phyloP scores from a whole-genome alignment of 2,329 filamentous ascomycete species.

The Fusarium floridanum region DNA sequence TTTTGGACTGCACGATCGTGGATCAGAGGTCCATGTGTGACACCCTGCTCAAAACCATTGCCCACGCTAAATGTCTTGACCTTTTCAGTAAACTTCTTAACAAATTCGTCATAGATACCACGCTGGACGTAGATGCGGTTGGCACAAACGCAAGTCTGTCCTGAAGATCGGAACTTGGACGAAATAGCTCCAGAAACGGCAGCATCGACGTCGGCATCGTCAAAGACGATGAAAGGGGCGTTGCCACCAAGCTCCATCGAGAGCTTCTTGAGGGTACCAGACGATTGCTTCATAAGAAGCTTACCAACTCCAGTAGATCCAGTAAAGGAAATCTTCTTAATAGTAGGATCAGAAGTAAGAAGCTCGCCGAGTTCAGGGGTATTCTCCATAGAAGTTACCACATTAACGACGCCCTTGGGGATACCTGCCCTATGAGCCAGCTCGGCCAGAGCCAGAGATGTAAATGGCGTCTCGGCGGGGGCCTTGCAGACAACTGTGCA shows the following conservation, averaged over 20 bases:
- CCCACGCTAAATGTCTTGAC: constrained; percentile 83
- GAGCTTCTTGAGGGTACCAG: constrained; percentile 83
- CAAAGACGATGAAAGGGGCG: constrained; percentile 96
- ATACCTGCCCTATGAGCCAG: constrained; percentile 89
- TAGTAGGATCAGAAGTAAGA: constrained; percentile 77
- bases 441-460: constrained; percentile 87
- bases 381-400: constrained; percentile 84
- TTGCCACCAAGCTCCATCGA: constrained; percentile 96
- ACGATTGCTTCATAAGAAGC: constrained; percentile 89
- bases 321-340: constrained; percentile 95
- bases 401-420: constrained; percentile 90
- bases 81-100: constrained; percentile 75
- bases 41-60: constrained; percentile 75
- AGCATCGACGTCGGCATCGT: constrained; percentile 89
- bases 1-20: constrained; percentile 86
- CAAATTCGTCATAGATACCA: constrained; percentile 83
- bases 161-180: constrained; percentile 93
- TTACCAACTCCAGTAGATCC: constrained; percentile 79
- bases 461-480: constrained; percentile 92
- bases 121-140: constrained; percentile 86
- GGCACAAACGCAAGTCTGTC: constrained; percentile 94
- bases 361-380: constrained; percentile 82
- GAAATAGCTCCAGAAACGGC: constrained; percentile 87
- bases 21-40: constrained; percentile 87
- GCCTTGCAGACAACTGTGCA: constrained; percentile 95